Evolutionary conservation across 2,329 filamentous ascomycete species (phyloP), one percentile per base, ranked within the genome.

Genomic region (Xylariomycetidae sp.): DNA sequence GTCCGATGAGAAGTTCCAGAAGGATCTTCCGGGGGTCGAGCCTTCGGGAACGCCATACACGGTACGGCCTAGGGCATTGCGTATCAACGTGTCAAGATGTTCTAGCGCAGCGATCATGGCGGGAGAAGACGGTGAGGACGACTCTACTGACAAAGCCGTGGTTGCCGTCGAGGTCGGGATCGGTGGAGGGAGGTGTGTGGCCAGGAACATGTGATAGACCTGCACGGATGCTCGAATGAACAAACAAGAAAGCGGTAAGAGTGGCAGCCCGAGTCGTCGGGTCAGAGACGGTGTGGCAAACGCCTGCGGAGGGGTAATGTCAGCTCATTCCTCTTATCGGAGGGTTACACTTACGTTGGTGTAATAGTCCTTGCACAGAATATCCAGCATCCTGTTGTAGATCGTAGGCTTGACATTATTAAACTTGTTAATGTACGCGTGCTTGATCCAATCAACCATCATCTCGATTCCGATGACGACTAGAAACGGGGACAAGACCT

Each of bases 401-500:
- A 98, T 85, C 6, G 76, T 78, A 3, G 92, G 92, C 44, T 92
- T 90, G 47, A 89, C 88, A 50, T 94, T 95, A 69, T 98, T 98
- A 67, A 98, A 98, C 57, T 98, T 98, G 56, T 82, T 89, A 57
- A 98, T 94, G 57, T 97, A 98, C 15, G 88, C 88, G 56, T 98
- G 94, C 60, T 98, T 98, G 58, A 96, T 77, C 77, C 86, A 89
- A 61, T 98, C 92, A 2, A 98, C 92, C 7, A 95, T 66, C 82
- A 96, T 96, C 63, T 98, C 92, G 42, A 88, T 95, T 2, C 89
- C 90, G 6, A 98, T 76, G 1, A 98, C 94, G 6, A 98, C 80
- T 10, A 98, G 65, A 48, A 98, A 98, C 0, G 92, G 94, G 0
- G 88, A 89, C 4, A 98, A 67, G 0, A 98, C 85, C 56, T 96